A percentile compares a stretch with the other conserved stretches of the same genome.
Conservation (phyloP, 495 filamentous ascomycete species). For the Platismatia glauca region DNA sequence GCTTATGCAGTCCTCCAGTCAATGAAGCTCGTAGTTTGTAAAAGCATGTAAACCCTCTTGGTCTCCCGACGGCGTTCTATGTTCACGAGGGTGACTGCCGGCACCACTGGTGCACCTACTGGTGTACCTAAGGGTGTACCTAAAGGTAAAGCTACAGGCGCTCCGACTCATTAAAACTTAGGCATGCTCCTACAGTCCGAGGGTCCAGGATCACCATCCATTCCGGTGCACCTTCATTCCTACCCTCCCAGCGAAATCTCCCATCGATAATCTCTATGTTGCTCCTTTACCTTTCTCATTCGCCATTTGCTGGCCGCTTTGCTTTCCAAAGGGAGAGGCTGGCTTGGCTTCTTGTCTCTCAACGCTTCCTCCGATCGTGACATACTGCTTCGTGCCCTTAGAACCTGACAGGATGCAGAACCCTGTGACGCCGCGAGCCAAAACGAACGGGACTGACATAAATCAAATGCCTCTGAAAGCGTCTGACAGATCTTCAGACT, state of each 20-base stretch:
- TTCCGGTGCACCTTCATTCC: background rate
- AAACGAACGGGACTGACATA: constrained; percentile 1
- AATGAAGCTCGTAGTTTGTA: background rate
- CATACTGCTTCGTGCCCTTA: background rate
- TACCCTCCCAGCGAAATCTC: background rate
- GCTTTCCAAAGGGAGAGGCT: background rate
- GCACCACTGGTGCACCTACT: too few species aligned
- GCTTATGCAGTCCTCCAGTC: background rate
- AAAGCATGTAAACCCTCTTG: background rate
- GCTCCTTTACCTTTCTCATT: background rate
- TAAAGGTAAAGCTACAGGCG: too few species aligned
- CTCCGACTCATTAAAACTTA: too few species aligned
- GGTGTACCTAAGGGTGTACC: too few species aligned
- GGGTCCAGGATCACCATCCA: background rate
- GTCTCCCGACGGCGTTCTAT: background rate
- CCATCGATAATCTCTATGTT: background rate
- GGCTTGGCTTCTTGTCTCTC: background rate
- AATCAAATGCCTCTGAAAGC: background rate
- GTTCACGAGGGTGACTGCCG: too few species aligned
- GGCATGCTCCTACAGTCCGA: too few species aligned
- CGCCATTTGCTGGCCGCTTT: constrained; percentile 1
- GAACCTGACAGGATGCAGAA: constrained; percentile 1
- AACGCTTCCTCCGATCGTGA: background rate
- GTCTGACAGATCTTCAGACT: background rate
- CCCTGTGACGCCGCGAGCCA: background rate